Evolutionary conservation across 306 rosid genomes (phyloP).

Genomic region (Lithocarpus polystachyus): DNA sequence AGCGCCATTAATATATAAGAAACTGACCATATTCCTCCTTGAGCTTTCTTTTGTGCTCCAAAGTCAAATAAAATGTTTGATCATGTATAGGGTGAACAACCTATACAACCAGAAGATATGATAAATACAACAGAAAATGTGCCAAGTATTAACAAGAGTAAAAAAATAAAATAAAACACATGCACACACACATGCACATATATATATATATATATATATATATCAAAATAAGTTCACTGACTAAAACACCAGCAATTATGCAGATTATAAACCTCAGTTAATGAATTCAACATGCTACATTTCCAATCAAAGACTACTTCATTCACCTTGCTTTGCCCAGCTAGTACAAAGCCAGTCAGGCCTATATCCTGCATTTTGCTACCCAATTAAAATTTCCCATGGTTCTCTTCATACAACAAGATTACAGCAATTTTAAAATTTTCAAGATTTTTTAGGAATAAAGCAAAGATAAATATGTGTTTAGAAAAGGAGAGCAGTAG

Average conservation of each 20-base stretch:
- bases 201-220: too few species aligned
- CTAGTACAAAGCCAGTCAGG: not conserved
- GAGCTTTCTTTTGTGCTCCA: constrained; percentile 67
- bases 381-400: not conserved
- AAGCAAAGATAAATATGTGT: not conserved
- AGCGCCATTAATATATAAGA: not conserved
- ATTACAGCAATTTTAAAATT: not conserved
- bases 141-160: not conserved
- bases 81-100: constrained; percentile 75
- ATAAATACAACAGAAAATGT: not conserved
- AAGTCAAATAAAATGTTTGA: constrained; percentile 62
- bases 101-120: constrained; percentile 22
- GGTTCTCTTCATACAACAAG: not conserved
- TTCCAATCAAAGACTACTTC: not conserved
- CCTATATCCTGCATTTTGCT: not conserved
- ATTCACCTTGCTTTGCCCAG: not conserved
- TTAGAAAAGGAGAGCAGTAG: not conserved
- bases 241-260: not conserved
- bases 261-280: not conserved
- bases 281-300: not conserved
- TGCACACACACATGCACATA: too few species aligned
- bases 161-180: too few species aligned
- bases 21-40: constrained; percentile 75
- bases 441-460: not conserved
- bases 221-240: too few species aligned